These are phyloP conservation scores for Aspergillus taichungensis DNA, from an alignment of 495 filamentous ascomycete genomes.

Conservation along the genomic window DNA sequence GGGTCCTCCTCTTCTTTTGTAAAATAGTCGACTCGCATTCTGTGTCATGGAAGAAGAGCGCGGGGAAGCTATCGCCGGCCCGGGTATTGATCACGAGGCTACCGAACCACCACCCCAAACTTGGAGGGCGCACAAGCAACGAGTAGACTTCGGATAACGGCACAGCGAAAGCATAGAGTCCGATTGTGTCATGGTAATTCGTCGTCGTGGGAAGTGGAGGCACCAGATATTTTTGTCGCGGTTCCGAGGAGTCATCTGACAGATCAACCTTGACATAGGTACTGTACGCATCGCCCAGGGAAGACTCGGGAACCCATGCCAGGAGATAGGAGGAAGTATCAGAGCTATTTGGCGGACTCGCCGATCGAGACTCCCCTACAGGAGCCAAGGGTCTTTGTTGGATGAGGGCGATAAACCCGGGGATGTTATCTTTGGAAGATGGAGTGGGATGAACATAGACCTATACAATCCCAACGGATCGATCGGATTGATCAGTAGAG, in stretches of 20 bases:
- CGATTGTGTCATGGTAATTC: slow-evolving; percentile 57
- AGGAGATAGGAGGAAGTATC: slow-evolving; percentile 65
- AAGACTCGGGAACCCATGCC: slow-evolving; percentile 89
- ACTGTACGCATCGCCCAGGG: slow-evolving; percentile 74
- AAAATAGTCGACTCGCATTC: slow-evolving; percentile 94
- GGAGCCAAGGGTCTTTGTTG: slow-evolving; percentile 63
- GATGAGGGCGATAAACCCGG: slow-evolving; percentile 89
- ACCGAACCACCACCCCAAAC: slow-evolving; percentile 96
- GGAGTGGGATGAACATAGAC: slow-evolving; percentile 97
- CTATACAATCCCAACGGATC: slow-evolving; percentile 27
- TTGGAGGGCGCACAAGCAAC: slow-evolving; percentile 82
- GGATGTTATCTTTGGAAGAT: slow-evolving; percentile 88
- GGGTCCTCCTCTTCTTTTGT: slow-evolving; percentile 77
- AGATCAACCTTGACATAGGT: slow-evolving; percentile 95
- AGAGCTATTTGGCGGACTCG: slow-evolving; percentile 37
- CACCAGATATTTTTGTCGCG: slow-evolving; percentile 81
- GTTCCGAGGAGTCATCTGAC: slow-evolving; percentile 66
- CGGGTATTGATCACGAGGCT: slow-evolving; percentile 86
- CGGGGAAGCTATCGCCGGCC: slow-evolving; percentile 84
- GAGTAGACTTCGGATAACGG: slow-evolving; percentile 87
- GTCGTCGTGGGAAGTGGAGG: slow-evolving; percentile 78
- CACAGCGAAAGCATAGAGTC: slow-evolving; percentile 85
- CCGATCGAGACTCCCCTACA: slow-evolving; percentile 27
- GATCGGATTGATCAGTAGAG: slow-evolving; percentile 3
- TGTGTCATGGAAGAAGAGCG: slow-evolving; percentile 92